These are phyloP conservation scores for Pythium graminicola DNA, from an alignment of 352 stramenopile species.

Conservation along the genomic window DNA sequence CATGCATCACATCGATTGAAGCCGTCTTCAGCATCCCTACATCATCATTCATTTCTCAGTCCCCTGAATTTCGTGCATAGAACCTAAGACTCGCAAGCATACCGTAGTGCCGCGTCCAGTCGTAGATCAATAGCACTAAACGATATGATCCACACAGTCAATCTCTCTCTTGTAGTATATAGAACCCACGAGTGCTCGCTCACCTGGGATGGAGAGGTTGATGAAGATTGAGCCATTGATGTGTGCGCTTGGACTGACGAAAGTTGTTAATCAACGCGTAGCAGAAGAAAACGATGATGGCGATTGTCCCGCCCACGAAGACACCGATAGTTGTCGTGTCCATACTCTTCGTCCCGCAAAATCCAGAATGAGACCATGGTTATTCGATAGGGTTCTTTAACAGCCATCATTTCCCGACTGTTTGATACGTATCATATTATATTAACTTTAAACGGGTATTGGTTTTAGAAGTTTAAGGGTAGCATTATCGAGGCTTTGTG, in stretches of 20 bases:
- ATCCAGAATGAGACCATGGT: no score
- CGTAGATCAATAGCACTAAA: conserved; percentile 18
- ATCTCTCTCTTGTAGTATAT: conserved; percentile 14
- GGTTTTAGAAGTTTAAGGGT: no score
- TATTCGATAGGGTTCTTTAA: neutral
- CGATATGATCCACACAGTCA: neutral
- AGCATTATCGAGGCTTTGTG: no score
- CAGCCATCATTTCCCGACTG: neutral
- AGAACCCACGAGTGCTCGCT: neutral
- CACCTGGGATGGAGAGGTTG: neutral
- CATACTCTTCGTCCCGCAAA: no score
- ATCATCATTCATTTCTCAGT: no score
- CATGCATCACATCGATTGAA: conserved; percentile 24
- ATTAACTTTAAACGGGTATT: neutral
- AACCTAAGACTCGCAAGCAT: no score
- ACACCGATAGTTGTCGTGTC: neutral
- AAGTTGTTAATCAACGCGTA: conserved; percentile 1
- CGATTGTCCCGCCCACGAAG: neutral
- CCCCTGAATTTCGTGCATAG: no score
- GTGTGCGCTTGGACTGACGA: conserved; percentile 2
- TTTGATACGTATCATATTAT: neutral
- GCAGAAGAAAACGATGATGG: conserved; percentile 1
- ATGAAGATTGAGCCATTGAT: neutral
- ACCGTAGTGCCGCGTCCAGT: conserved; percentile 17
- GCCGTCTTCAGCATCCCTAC: no score